These are phyloP conservation scores for Flaveria sonorensis DNA, from an alignment of 129 eudicot genomes.

Conservation along the genomic window DNA sequence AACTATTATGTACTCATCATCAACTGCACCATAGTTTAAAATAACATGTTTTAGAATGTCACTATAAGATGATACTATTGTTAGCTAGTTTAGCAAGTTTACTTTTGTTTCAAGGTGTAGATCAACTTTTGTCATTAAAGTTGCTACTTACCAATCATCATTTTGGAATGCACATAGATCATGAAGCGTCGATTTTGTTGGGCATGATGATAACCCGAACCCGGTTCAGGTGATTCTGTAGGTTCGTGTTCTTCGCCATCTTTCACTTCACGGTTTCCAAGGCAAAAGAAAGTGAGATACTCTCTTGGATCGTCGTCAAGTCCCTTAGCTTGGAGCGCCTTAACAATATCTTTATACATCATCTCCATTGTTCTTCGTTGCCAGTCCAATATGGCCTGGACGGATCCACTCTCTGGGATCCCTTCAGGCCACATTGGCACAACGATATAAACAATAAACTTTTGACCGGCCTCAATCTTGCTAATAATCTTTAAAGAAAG, in stretches of 20 bases:
- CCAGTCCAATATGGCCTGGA: constrained; percentile 87
- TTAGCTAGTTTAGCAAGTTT: too few species aligned
- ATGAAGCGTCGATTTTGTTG: constrained; percentile 75
- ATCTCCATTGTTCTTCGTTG: constrained; percentile 82
- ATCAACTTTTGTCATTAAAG: not conserved
- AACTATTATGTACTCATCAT: constrained; percentile 78
- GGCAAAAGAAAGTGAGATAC: constrained; percentile 83
- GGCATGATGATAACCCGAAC: constrained; percentile 59
- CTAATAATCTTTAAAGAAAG: constrained; percentile 72
- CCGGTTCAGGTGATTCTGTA: constrained; percentile 61
- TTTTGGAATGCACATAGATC: constrained; percentile 85
- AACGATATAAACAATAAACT: constrained; percentile 72
- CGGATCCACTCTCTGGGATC: constrained; percentile 85
- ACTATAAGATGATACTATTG: too few species aligned
- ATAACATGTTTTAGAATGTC: not conserved
- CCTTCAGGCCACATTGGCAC: constrained; percentile 98
- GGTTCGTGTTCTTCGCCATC: constrained; percentile 71
- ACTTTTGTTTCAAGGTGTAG: too few species aligned
- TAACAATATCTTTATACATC: constrained; percentile 79
- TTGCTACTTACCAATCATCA: constrained; percentile 71
- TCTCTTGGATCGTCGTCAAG: constrained; percentile 68
- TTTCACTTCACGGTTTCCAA: constrained; percentile 77
- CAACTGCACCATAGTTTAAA: constrained; percentile 47
- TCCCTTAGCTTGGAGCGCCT: constrained; percentile 60
- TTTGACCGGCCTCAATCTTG: constrained; percentile 78